phyloP scores from a whole-genome alignment of 2,329 filamentous ascomycete species.

The Aspergillus neoniger region DNA sequence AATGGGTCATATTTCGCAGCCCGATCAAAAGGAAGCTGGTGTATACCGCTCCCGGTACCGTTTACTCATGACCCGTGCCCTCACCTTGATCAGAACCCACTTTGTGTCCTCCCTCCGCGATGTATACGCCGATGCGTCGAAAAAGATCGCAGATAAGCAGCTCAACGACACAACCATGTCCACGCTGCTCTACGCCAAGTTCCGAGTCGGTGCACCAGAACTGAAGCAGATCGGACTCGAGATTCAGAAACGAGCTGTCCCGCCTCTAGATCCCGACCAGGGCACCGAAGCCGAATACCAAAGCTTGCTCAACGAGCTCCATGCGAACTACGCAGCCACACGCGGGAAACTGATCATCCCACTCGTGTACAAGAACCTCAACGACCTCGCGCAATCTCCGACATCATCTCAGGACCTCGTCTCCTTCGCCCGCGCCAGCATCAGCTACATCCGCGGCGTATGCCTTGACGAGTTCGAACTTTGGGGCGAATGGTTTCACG shows the following conservation, averaged over 20 bases:
- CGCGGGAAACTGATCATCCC: conserved; percentile 62
- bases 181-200: conserved; percentile 70
- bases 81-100: conserved; percentile 67
- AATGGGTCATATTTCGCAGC: conserved; percentile 47
- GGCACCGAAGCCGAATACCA: conserved; percentile 65
- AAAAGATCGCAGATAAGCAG: conserved; percentile 65
- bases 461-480: conserved; percentile 69
- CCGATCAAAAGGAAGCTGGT: conserved; percentile 82
- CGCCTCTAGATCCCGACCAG: conserved; percentile 60
- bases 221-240: conserved; percentile 67
- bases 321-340: conserved; percentile 63
- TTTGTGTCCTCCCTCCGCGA: conserved; percentile 65
- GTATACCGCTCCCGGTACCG: conserved; percentile 86
- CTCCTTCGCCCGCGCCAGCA: conserved; percentile 63
- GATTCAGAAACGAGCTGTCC: conserved; percentile 66
- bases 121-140: conserved; percentile 62
- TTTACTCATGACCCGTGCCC: conserved; percentile 70
- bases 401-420: conserved; percentile 65
- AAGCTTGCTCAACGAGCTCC: conserved; percentile 65
- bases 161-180: conserved; percentile 73
- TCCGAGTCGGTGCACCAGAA: conserved; percentile 65
- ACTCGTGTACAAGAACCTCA: conserved; percentile 62
- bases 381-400: conserved; percentile 58
- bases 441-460: conserved; percentile 66
- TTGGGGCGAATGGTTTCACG: conserved; percentile 68